Percentiles rank a stretch among this genome's conserved stretches.
Conservation (phyloP, 2,329 filamentous ascomycete species). For the Lachnum nothofagi region DNA sequence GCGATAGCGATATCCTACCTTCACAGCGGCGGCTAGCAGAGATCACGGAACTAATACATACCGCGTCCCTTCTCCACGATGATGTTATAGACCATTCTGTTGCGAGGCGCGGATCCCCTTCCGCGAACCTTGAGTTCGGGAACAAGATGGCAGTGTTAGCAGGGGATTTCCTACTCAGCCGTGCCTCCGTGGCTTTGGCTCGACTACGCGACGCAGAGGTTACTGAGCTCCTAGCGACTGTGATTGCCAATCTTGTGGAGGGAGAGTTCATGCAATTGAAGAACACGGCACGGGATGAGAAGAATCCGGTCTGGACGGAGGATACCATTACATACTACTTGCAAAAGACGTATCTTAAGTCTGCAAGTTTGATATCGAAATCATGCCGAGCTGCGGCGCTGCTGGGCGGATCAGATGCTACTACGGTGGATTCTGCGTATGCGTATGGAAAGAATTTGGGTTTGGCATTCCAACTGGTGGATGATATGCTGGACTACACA, state of each 20-base stretch:
- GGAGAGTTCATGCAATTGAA: slow-evolving; percentile 99
- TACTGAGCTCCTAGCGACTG: slow-evolving; percentile 86
- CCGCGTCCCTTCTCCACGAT: slow-evolving; percentile 91
- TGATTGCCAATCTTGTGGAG: slow-evolving; percentile 95
- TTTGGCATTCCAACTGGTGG: slow-evolving; percentile 92
- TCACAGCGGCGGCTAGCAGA: slow-evolving; percentile 88
- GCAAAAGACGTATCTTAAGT: slow-evolving; percentile 97
- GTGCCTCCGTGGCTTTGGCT: slow-evolving; percentile 88
- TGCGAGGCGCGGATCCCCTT: slow-evolving; percentile 75
- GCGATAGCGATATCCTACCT: slow-evolving; percentile 71
- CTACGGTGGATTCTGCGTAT: slow-evolving; percentile 87
- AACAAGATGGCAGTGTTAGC: slow-evolving; percentile 99
- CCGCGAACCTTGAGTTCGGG: slow-evolving; percentile 90
- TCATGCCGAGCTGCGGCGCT: slow-evolving; percentile 86
- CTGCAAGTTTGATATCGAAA: slow-evolving; percentile 91
- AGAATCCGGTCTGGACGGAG: slow-evolving; percentile 77
- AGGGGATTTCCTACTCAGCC: slow-evolving; percentile 90
- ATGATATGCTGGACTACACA: slow-evolving; percentile 97
- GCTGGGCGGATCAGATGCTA: slow-evolving; percentile 68
- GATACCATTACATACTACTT: slow-evolving; percentile 89
- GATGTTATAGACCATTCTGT: slow-evolving; percentile 95
- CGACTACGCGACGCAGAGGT: slow-evolving; percentile 89
- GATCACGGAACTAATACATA: slow-evolving; percentile 96
- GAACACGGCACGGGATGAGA: slow-evolving; percentile 87
- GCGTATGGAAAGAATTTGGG: slow-evolving; percentile 89